Evolutionary conservation across 169 alveolate species (phyloP).

Genomic region (Cryptosporidium sp.): DNA sequence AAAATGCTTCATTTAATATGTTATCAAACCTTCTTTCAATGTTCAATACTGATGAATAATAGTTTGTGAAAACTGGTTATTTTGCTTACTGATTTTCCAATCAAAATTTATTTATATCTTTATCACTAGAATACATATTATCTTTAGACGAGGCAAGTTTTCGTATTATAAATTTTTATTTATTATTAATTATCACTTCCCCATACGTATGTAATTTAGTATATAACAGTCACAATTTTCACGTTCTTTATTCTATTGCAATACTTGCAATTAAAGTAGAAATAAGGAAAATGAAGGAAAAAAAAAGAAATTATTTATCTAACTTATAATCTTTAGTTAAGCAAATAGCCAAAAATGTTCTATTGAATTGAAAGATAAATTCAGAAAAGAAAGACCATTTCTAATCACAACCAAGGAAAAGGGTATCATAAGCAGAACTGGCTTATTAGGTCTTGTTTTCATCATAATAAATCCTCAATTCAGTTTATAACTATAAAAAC

Average conservation of each 20-base stretch:
- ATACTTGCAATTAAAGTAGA: no score
- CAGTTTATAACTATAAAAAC: background rate
- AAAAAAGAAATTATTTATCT: background rate
- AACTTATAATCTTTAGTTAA: background rate
- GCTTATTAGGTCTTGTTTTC: constrained; percentile 72
- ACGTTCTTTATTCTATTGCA: no score
- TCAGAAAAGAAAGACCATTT: constrained; percentile 70
- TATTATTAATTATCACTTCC: no score
- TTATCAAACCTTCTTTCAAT: constrained; percentile 30
- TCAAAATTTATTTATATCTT: no score
- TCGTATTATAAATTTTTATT: no score
- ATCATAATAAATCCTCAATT: constrained; percentile 21
- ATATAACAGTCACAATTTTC: no score
- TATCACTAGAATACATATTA: no score
- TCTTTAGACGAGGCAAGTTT: background rate
- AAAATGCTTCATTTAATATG: constrained; percentile 15
- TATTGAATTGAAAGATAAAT: background rate
- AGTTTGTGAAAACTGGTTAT: background rate
- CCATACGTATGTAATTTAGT: background rate
- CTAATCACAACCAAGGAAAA: constrained; percentile 65
- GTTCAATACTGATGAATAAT: background rate
- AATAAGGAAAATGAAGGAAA: background rate
- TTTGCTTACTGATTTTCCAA: background rate
- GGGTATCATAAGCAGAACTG: constrained; percentile 76
- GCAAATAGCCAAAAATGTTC: background rate